Evolutionary conservation across 768 basidiomycete species (phyloP), one percentile per base, ranked within the genome.

Genomic region (Tylopilus vinaceipallidus): DNA sequence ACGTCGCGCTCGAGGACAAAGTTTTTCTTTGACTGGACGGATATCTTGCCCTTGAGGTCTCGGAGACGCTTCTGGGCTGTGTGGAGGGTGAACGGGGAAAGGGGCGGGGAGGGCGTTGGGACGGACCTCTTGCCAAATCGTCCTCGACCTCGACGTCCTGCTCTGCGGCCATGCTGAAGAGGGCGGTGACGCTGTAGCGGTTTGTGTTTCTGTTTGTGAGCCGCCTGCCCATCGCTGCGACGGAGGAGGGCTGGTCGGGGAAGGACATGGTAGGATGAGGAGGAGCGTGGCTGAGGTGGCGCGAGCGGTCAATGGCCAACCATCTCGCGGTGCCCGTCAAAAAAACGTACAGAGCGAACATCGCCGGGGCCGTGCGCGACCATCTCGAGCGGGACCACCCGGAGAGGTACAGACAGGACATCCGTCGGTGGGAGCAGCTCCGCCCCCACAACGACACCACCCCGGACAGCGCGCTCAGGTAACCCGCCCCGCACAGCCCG

Each of bases 1-100:
- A 99, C 97, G 69, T 99, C 97, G 38, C 97, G 87, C 69, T 99
- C 97, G 11, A 99, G 81, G 34, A 99, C 97, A 61, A 99, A 99
- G 74, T 99, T 99, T 83, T 98, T 98, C 80, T 99, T 99, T 47
- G 92, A 95, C 73, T 98, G 97, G 0, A 93, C 89, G 13, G 97
- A 98, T 52, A 99, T 99, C 65, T 94, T 90, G 23, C 87, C 82
- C 74, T 99, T 99, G 55, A 99, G 79, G 61, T 99, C 97, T 26
- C 97, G 80, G 26, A 99, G 75, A 40, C 95, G 92, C 71, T 95
- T 98, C 76, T 99, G 97, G 42, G 97, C 97, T 93, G 65, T 42
- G 22, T 37, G n/a, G 38, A 26, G 35, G 29, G 16, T 27, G 26
- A 3, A 6, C n/a, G 1, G 17, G 22, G 23, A 10, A 12, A 6